A percentile compares a stretch with the other conserved stretches of the same genome.
These are phyloP conservation scores for Primulina tabacum DNA, from an alignment of 257 asterid species.

Conservation along the genomic window DNA sequence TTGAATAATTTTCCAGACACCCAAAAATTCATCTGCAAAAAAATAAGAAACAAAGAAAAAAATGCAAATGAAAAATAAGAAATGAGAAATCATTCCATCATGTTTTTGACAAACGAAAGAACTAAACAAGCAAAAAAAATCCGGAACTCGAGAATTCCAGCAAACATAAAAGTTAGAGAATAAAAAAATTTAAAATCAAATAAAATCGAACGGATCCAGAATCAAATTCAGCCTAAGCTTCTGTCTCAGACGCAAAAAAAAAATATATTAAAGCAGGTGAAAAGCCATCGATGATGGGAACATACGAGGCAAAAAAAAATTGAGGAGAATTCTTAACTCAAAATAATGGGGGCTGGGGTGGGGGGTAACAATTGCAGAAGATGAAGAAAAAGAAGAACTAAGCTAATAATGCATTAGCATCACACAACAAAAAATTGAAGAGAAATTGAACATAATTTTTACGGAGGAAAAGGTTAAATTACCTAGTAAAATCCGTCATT, in stretches of 20 bases:
- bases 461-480: constrained; percentile 9
- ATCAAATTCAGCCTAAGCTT: constrained; percentile 12
- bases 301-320: constrained; percentile 1
- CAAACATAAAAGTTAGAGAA: neutral
- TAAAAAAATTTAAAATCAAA: neutral
- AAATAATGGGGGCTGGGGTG: neutral
- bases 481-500: constrained; percentile 42
- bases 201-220: neutral
- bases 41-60: neutral
- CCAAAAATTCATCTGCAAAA: constrained; percentile 30
- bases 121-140: constrained; percentile 1
- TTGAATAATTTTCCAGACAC: constrained; percentile 18
- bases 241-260: neutral
- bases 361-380: neutral
- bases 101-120: constrained; percentile 2
- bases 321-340: constrained; percentile 21
- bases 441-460: neutral
- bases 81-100: neutral
- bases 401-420: constrained; percentile 16
- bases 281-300: neutral
- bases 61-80: constrained; percentile 21
- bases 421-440: neutral
- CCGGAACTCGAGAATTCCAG: constrained; percentile 12
- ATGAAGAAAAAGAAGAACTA: constrained; percentile 11
- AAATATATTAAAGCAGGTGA: neutral